These are phyloP conservation scores for Passiflora organensis DNA, from an alignment of 345 rosid genomes.

Conservation along the genomic window DNA sequence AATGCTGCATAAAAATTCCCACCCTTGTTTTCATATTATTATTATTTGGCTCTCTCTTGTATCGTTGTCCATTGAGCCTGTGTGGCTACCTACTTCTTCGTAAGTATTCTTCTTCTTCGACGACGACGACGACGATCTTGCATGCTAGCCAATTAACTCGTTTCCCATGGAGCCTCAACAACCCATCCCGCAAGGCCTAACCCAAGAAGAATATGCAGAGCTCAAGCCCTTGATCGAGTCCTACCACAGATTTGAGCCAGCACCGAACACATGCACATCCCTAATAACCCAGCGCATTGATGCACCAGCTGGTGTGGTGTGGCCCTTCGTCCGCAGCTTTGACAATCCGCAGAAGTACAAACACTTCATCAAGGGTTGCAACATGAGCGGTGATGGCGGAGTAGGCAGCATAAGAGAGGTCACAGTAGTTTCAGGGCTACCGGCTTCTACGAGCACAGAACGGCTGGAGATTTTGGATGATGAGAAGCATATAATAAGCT, in stretches of 20 bases:
- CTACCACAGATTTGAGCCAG: slow-evolving; percentile 51
- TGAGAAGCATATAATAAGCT: slow-evolving; percentile 61
- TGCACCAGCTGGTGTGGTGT: slow-evolving; percentile 50
- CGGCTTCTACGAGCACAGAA: slow-evolving; percentile 86
- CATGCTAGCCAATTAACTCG: neutral
- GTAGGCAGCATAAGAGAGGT: slow-evolving; percentile 75
- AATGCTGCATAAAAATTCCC: no score
- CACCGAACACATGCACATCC: slow-evolving; percentile 58
- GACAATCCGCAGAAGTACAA: slow-evolving; percentile 70
- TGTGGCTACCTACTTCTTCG: no score
- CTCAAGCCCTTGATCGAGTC: slow-evolving; percentile 48
- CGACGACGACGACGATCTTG: no score
- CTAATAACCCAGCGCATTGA: slow-evolving; percentile 71
- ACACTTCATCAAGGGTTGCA: slow-evolving; percentile 74
- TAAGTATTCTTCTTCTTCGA: neutral
- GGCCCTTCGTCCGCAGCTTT: slow-evolving; percentile 66
- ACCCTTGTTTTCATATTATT: no score
- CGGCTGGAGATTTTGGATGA: slow-evolving; percentile 73
- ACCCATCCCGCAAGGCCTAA: slow-evolving; percentile 40
- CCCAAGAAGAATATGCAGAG: slow-evolving; percentile 39
- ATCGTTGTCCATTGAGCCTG: no score
- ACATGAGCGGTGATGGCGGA: slow-evolving; percentile 45
- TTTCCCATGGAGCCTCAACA: neutral
- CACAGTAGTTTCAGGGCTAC: slow-evolving; percentile 66
- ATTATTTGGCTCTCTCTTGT: no score